phyloP scores from a whole-genome alignment of 345 rosid species.

The Mercurialis annua region DNA sequence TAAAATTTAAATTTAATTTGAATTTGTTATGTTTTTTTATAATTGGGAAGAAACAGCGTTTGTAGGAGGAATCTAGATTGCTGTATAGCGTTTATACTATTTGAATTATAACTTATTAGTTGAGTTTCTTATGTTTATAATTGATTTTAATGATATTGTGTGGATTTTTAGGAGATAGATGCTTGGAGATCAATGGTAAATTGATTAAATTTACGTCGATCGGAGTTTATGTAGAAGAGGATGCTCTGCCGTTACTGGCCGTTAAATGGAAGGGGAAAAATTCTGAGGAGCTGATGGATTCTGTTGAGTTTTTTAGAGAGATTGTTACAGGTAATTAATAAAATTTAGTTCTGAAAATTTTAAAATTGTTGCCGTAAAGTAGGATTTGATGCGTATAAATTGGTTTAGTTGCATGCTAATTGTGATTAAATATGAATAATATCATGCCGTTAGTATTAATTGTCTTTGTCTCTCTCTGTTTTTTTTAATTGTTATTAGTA shows the following conservation, averaged over 20 bases:
- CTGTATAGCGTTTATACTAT: too few relatives aligned
- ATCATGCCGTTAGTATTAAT: neutral
- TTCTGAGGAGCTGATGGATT: constrained; percentile 47
- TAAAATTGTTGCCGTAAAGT: too few relatives aligned
- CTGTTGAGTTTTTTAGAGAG: constrained; percentile 70
- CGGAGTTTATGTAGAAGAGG: constrained; percentile 67
- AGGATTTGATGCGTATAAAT: too few relatives aligned
- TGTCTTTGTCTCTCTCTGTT: neutral
- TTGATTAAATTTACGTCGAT: constrained; percentile 75
- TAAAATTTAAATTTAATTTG: neutral
- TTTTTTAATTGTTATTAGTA: too few relatives aligned
- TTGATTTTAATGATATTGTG: neutral
- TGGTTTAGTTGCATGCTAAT: too few relatives aligned
- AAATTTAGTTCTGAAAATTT: too few relatives aligned
- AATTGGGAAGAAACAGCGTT: too few relatives aligned
- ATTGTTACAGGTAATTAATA: constrained; percentile 85
- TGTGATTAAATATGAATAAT: too few relatives aligned
- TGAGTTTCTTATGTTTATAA: too few relatives aligned
- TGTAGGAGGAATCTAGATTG: too few relatives aligned
- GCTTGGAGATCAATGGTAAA: constrained; percentile 67
- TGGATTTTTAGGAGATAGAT: constrained; percentile 54
- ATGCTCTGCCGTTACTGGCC: constrained; percentile 48
- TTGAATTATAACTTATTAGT: too few relatives aligned
- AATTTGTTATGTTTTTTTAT: too few relatives aligned
- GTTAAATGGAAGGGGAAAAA: constrained; percentile 69